Evolutionary conservation across 2,329 filamentous ascomycete genomes (phyloP).

Genomic region (Berkeleyomyces rouxiae): DNA sequence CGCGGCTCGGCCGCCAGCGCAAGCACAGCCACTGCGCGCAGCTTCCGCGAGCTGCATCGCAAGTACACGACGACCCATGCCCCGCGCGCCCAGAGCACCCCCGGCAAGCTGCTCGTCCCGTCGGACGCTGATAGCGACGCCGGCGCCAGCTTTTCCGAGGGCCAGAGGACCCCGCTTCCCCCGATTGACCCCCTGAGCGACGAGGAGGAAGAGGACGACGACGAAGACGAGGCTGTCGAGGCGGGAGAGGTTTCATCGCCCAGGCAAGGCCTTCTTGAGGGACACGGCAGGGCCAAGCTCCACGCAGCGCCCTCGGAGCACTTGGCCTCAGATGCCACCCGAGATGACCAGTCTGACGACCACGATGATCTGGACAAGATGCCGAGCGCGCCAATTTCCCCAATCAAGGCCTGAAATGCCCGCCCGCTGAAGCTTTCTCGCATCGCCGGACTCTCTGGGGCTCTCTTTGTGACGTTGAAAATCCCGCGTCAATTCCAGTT

Average conservation of each 20-base stretch:
- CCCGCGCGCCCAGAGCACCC: constrained; percentile 23
- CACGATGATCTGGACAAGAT: constrained; percentile 16
- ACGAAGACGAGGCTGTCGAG: background rate
- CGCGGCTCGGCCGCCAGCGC: constrained; percentile 46
- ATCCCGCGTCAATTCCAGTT: background rate
- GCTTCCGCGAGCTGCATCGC: constrained; percentile 44
- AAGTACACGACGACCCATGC: constrained; percentile 40
- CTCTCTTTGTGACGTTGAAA: too few relatives aligned
- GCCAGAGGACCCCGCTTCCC: constrained; percentile 37
- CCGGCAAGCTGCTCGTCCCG: constrained; percentile 28
- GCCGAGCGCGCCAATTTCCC: constrained; percentile 20
- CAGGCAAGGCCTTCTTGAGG: too few relatives aligned
- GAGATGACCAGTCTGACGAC: constrained; percentile 1
- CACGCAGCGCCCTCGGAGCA: constrained; percentile 14
- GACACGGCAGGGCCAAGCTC: background rate
- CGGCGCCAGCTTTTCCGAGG: constrained; percentile 43
- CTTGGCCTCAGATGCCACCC: constrained; percentile 12
- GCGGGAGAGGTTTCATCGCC: constrained; percentile 10
- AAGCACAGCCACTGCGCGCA: constrained; percentile 50
- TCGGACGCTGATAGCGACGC: constrained; percentile 45
- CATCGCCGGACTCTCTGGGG: too few relatives aligned
- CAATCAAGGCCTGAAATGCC: constrained; percentile 19
- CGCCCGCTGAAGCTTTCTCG: too few relatives aligned
- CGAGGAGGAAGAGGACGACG: constrained; percentile 14
- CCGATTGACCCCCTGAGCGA: constrained; percentile 27